A percentile compares a stretch with the other conserved stretches of the same genome.
Conservation (phyloP, 345 rosid genomes). For the Citrus inodora region DNA sequence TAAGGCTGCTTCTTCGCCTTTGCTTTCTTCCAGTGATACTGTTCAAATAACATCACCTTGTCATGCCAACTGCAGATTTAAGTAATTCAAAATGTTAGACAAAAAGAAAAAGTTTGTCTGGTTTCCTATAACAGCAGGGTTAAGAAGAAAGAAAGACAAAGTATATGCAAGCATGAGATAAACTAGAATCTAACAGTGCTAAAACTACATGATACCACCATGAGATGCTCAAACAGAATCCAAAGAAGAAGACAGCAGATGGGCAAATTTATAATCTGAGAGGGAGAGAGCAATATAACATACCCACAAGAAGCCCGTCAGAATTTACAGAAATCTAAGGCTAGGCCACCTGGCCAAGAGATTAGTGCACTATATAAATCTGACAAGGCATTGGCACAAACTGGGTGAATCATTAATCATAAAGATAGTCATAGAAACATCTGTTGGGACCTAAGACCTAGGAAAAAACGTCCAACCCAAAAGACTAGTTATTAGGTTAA, state of each 20-base stretch:
- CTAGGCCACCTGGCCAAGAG: neutral
- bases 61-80: conserved; percentile 79
- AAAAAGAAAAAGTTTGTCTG: neutral
- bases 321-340: neutral
- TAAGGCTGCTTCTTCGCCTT: conserved; percentile 70
- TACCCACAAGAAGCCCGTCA: neutral
- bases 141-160: neutral
- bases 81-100: conserved; percentile 2
- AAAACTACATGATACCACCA: conserved; percentile 5
- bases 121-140: neutral
- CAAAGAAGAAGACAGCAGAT: neutral
- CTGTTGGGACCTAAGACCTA: neutral
- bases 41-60: conserved; percentile 82
- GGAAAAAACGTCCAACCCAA: neutral
- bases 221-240: neutral
- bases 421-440: neutral
- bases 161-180: neutral
- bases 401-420: no score
- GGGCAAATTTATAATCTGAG: neutral
- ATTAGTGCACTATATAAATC: neutral
- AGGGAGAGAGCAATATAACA: neutral
- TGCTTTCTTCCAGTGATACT: conserved; percentile 82
- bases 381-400: neutral
- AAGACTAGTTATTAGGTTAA: neutral
- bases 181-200: conserved; percentile 1